phyloP scores from a whole-genome alignment of 176 grass and related monocot species.

The Panicum miliaceum region DNA sequence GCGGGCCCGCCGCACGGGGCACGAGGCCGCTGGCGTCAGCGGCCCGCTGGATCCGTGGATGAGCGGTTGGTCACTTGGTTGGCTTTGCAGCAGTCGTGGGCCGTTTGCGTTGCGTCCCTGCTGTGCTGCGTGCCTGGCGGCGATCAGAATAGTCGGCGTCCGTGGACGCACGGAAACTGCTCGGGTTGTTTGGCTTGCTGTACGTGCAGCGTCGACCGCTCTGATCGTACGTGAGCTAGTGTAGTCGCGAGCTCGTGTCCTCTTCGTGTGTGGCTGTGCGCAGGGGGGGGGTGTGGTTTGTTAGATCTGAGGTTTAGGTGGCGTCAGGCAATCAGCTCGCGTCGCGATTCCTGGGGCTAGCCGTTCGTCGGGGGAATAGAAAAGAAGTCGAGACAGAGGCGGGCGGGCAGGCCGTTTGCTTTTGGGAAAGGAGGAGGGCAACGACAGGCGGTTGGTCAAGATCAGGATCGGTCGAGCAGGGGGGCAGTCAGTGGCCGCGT shows the following conservation, averaged over 20 bases:
- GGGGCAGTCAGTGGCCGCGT: too few relatives aligned
- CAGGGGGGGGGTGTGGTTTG: not conserved
- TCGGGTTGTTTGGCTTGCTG: not conserved
- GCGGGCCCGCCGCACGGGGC: conserved; percentile 26
- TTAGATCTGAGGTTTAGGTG: not conserved
- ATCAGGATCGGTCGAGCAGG: not conserved
- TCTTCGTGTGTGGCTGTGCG: too few relatives aligned
- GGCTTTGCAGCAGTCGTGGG: too few relatives aligned
- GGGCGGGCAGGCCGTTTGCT: not conserved
- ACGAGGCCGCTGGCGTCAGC: conserved; percentile 37
- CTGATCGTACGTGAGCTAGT: not conserved
- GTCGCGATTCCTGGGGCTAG: not conserved
- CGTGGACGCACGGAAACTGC: not conserved
- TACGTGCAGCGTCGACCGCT: not conserved
- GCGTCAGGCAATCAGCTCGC: not conserved
- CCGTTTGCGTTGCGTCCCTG: too few relatives aligned
- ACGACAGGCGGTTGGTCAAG: conserved; percentile 32
- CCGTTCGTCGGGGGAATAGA: not conserved
- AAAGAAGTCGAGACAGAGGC: not conserved
- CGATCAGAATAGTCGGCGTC: not conserved
- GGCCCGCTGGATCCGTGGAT: not conserved
- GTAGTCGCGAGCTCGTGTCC: too few relatives aligned
- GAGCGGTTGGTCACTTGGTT: not conserved
- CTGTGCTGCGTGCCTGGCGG: not conserved
- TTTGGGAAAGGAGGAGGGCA: not conserved